Conservation (phyloP, 1,284 basidiomycete genomes). For the Fomes fomentarius region DNA sequence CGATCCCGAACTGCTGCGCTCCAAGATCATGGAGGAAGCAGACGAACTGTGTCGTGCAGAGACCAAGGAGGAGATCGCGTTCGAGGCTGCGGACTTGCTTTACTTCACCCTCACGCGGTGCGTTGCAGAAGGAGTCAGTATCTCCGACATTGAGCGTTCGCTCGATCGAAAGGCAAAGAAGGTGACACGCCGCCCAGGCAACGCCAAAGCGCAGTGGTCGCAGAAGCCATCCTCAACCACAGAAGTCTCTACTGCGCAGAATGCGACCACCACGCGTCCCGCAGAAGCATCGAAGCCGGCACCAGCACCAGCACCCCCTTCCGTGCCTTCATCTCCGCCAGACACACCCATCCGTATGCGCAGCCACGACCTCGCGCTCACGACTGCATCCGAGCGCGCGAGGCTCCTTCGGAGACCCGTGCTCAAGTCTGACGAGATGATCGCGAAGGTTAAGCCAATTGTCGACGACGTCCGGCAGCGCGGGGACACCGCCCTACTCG, state of each 20-base stretch:
- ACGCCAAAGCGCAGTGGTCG: constrained; percentile 90
- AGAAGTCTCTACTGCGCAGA: constrained; percentile 23
- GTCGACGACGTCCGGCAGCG: constrained; percentile 84
- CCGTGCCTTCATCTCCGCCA: constrained; percentile 24
- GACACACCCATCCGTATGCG: constrained; percentile 75
- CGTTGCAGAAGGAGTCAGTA: constrained; percentile 80
- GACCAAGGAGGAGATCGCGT: constrained; percentile 86
- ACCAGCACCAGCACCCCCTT: constrained; percentile 31
- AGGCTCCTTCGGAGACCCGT: constrained; percentile 89
- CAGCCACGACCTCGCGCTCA: constrained; percentile 61
- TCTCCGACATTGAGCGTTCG: constrained; percentile 86
- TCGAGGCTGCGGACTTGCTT: constrained; percentile 94
- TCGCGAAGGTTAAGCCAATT: constrained; percentile 93
- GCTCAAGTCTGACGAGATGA: constrained; percentile 93
- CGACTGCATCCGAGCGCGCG: constrained; percentile 59
- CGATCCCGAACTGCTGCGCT: constrained; percentile 79
- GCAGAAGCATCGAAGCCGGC: constrained; percentile 19
- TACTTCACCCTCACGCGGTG: constrained; percentile 95
- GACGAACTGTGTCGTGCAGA: constrained; percentile 92
- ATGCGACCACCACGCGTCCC: constrained; percentile 27
- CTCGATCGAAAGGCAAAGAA: constrained; percentile 89
- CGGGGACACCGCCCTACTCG: constrained; percentile 88
- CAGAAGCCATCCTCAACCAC: constrained; percentile 37
- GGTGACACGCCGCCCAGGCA: constrained; percentile 87
- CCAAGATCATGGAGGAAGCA: constrained; percentile 99